These are phyloP conservation scores for Penicillium egyptiacum DNA, from an alignment of 495 filamentous ascomycete species.

Conservation along the genomic window DNA sequence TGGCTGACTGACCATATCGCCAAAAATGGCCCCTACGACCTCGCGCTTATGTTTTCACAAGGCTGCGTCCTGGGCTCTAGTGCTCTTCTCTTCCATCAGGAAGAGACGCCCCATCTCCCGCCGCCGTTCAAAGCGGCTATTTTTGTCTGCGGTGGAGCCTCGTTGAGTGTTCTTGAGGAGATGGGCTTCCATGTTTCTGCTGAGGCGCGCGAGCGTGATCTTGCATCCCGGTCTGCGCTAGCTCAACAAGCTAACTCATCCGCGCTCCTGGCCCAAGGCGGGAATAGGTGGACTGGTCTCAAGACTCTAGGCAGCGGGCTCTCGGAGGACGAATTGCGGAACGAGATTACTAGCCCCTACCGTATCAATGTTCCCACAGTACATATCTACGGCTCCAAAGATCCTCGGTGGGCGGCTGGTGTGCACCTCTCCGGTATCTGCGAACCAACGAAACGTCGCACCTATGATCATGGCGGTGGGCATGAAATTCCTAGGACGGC, in stretches of 20 bases:
- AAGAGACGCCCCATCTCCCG: constrained; percentile 31
- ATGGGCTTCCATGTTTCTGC: constrained; percentile 51
- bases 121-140: constrained; percentile 59
- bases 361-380: constrained; percentile 59
- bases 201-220: constrained; percentile 41
- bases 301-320: constrained; percentile 30
- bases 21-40: constrained; percentile 58
- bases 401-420: constrained; percentile 55
- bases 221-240: constrained; percentile 28
- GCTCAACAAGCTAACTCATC: constrained; percentile 29
- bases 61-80: constrained; percentile 54
- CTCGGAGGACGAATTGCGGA: constrained; percentile 54
- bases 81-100: constrained; percentile 41
- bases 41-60: constrained; percentile 60
- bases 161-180: constrained; percentile 47
- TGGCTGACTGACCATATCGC: constrained; percentile 51
- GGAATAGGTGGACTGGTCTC: constrained; percentile 30
- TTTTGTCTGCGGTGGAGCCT: constrained; percentile 58
- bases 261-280: constrained; percentile 31
- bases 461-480: constrained; percentile 54
- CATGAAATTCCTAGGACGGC: constrained; percentile 54
- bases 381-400: constrained; percentile 59
- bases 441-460: constrained; percentile 43
- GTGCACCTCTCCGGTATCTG: constrained; percentile 58
- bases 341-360: constrained; percentile 38